A percentile compares a stretch with the other conserved stretches of the same genome.
These are phyloP conservation scores for Immersiella caudata DNA, from an alignment of 495 filamentous ascomycete genomes.

Conservation along the genomic window DNA sequence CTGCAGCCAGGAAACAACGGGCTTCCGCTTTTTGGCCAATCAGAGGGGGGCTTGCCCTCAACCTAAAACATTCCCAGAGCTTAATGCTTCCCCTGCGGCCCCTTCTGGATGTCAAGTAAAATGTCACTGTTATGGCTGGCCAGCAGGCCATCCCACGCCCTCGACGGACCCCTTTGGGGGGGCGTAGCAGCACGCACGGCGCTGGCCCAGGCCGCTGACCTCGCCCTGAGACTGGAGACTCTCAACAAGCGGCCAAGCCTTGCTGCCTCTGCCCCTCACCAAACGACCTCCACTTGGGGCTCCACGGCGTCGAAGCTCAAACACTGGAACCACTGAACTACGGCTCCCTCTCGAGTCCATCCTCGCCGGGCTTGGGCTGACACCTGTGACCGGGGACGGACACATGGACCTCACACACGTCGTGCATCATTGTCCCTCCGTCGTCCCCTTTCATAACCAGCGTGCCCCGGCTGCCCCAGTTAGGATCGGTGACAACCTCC, in stretches of 20 bases:
- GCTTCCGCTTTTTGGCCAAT: slow-evolving; percentile 30
- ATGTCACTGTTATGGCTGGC: slow-evolving; percentile 17
- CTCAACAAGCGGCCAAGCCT: slow-evolving; percentile 25
- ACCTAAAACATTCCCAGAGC: slow-evolving; percentile 39
- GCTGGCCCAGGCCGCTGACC: slow-evolving; percentile 15
- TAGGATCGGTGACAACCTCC: slow-evolving; percentile 15
- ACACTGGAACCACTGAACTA: slow-evolving; percentile 38
- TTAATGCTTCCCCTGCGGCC: slow-evolving; percentile 25
- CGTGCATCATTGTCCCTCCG: slow-evolving; percentile 35
- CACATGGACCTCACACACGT: slow-evolving; percentile 34
- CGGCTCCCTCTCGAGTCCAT: slow-evolving; percentile 1
- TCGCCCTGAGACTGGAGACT: slow-evolving; percentile 11
- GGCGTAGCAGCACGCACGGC: slow-evolving; percentile 19
- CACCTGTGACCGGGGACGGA: slow-evolving; percentile 33
- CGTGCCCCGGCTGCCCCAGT: slow-evolving; percentile 21
- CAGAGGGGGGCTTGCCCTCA: slow-evolving; percentile 19
- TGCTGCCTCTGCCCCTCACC: slow-evolving; percentile 20
- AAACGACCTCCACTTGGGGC: slow-evolving; percentile 31
- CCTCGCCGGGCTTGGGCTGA: slow-evolving; percentile 18
- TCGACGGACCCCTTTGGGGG: background rate
- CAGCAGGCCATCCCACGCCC: slow-evolving; percentile 10
- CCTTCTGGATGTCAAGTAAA: slow-evolving; percentile 26
- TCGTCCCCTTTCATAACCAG: slow-evolving; percentile 33
- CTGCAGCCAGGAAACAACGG: slow-evolving; percentile 30
- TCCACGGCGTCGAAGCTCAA: slow-evolving; percentile 40